phyloP scores from a whole-genome alignment of 345 rosid genomes.

The Melaleuca alternifolia region DNA sequence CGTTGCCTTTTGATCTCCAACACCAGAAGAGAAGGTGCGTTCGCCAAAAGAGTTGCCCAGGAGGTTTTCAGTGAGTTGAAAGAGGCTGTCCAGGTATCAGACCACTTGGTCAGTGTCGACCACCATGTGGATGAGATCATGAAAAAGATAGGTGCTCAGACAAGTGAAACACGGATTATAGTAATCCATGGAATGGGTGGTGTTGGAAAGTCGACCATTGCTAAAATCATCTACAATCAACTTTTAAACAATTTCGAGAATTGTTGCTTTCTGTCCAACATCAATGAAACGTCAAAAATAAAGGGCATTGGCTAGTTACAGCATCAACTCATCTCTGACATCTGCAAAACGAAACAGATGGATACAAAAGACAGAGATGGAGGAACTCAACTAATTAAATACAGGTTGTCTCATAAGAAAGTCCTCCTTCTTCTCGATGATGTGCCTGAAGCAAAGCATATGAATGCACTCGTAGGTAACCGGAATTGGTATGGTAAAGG shows the following conservation, averaged over 20 bases:
- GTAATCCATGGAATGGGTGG: not conserved
- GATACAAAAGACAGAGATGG: not conserved
- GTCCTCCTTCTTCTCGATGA: not conserved
- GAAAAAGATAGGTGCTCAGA: not conserved
- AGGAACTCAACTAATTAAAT: not conserved
- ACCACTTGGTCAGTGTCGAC: not conserved
- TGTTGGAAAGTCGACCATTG: not conserved
- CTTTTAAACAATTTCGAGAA: not conserved
- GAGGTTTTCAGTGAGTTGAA: not conserved
- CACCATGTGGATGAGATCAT: not conserved
- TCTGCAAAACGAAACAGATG: not conserved
- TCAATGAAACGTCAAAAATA: rapidly evolving
- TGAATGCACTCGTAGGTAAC: not conserved
- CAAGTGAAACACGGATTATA: not conserved
- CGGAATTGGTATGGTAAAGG: not conserved
- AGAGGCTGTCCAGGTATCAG: not conserved
- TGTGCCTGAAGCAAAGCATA: rapidly evolving
- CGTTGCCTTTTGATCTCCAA: not conserved
- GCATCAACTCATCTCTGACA: not conserved
- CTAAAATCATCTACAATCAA: not conserved
- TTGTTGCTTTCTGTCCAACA: not conserved
- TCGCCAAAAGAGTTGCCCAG: rapidly evolving
- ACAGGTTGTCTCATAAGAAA: not conserved
- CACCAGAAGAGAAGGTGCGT: not conserved
- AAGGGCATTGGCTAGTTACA: not conserved